Base-by-base conservation (phyloP, 225 moss, liverwort and hornwort species). In the Rhytidiadelphus loreus region DNA sequence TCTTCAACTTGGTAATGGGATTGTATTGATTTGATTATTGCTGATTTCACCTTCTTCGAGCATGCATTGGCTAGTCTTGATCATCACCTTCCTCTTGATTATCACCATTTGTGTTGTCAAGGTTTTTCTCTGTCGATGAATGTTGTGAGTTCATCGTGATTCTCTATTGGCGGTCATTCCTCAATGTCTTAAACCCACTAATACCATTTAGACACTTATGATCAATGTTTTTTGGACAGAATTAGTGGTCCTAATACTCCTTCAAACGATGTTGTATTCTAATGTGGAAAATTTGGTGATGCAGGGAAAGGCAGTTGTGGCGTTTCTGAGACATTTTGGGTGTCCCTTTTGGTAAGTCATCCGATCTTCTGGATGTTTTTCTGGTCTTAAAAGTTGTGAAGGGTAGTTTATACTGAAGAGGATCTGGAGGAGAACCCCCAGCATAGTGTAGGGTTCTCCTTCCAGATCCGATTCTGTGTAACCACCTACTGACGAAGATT, bases 271-370 rank as follows among this genome's bases (percentile, higher is more conserved):
- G 57, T 18, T 58, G 23, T 35, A 32, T 52, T 66, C 29, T 92
- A 7, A 89, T 70, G 35, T 30, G 82, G 74, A 70, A 52, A 59
- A 58, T 70, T 81, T 58, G 19, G 84, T 48, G 82, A 23, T 92
- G 91, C 87, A 94, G 94, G 94, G 94, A 81, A 94, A 93, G 92
- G 94, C 88, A 61, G 74, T 94, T 80, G 94, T 94, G 41, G 94
- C 94, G 57, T 94, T 94, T 75, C 80, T 94, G 72, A 87, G 94
- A 76, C 94, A 94, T 80, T 94, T 94, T 55, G 94, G 94, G 65
- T 94, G 94, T 77, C 94, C 94, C 16, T 93, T 94, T 77, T 94
- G 94, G 94, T 94, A 73, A 87, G 87, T 56, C 30, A 55, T 39
- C 12, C 35, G 29, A 81, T 35, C 65, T 55, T 80, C 57, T 87